Evolutionary conservation across 2,329 filamentous ascomycete species (phyloP), one percentile per base, ranked within the genome.

Genomic region (Boeremia lycopersici): DNA sequence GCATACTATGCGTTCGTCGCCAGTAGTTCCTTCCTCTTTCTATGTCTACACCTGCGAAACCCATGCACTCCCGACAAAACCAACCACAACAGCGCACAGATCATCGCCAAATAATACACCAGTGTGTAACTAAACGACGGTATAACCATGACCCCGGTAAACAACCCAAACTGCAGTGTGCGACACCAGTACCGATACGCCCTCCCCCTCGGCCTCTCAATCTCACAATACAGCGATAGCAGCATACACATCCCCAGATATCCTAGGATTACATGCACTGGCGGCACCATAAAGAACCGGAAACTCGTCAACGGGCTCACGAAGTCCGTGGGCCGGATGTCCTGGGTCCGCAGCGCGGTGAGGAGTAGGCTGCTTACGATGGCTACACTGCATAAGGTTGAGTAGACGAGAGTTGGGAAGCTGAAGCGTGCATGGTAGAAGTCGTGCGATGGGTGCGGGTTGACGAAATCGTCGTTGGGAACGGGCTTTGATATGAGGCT

Each of bases 361-460:
- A 52, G 3, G 7, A 52, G n/a, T 1, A 52, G 10, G n/a, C 12
- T 11, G 17, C 50, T 53, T 13, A 23, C n/a, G 11, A 30, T n/a
- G n/a, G 23, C 38, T 25, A 29, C 11, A 4, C 15, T 26, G 9
- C 15, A 28, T 2, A 53, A 31, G 2, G 36, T 38, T 4, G 50
- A 33, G 30, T 48, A 53, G 3, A 53, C 43, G 5, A 53, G 31
- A 1, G n/a, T 15, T 6, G 50, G 26, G 30, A 53, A 53, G 50
- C 50, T 48, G 33, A 47, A 53, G 23, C 50, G 39, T 4, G 31
- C 6, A 17, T 31, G 25, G 39, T 53, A 53, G 25, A 42, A 53
- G 36, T 53, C 50, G 29, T 53, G 50, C 10, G 13, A 25, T 15
- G 50, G 50, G 8, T 48, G 36, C 6, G 43, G 43, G 6, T 38